Evolutionary conservation across 2,329 filamentous ascomycete genomes (phyloP).

Genomic region (Ophiostoma himal-ulmi): DNA sequence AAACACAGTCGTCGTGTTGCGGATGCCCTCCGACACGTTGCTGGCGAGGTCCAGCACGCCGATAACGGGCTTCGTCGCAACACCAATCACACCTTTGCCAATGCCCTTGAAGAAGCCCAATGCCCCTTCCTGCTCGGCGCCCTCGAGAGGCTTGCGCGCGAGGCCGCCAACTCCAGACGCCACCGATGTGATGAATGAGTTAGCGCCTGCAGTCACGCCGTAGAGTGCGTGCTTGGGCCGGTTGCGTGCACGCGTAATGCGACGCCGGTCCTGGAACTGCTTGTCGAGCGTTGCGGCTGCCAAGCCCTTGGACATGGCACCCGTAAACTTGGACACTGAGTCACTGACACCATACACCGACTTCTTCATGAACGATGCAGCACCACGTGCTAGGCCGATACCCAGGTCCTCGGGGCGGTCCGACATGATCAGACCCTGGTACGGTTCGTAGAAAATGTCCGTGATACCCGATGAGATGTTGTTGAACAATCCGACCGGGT

Average conservation of each 20-base stretch:
- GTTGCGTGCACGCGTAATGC: slow-evolving; percentile 89
- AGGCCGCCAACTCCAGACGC: slow-evolving; percentile 91
- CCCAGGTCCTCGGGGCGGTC: slow-evolving; percentile 94
- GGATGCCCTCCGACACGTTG: slow-evolving; percentile 93
- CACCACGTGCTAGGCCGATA: slow-evolving; percentile 90
- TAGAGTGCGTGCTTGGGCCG: slow-evolving; percentile 95
- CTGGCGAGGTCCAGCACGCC: slow-evolving; percentile 95
- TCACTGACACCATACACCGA: slow-evolving; percentile 96
- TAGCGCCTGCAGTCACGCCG: slow-evolving; percentile 90
- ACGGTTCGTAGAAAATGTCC: slow-evolving; percentile 98
- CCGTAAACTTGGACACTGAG: slow-evolving; percentile 95
- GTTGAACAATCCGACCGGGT: slow-evolving; percentile 96
- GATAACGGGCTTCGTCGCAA: slow-evolving; percentile 96
- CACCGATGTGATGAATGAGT: slow-evolving; percentile 86
- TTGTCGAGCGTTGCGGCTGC: slow-evolving; percentile 95
- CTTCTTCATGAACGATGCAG: slow-evolving; percentile 96
- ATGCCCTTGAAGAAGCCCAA: slow-evolving; percentile 96
- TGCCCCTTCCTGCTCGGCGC: slow-evolving; percentile 90
- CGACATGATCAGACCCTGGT: slow-evolving; percentile 91
- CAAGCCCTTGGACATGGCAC: slow-evolving; percentile 92
- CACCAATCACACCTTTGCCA: slow-evolving; percentile 84
- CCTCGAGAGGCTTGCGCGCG: slow-evolving; percentile 87
- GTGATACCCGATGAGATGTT: slow-evolving; percentile 95
- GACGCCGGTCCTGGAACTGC: slow-evolving; percentile 92
- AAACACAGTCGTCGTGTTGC: slow-evolving; percentile 97